Evolutionary conservation across 2,329 filamentous ascomycete species (phyloP).

Genomic region (Hypoxylon sp.): DNA sequence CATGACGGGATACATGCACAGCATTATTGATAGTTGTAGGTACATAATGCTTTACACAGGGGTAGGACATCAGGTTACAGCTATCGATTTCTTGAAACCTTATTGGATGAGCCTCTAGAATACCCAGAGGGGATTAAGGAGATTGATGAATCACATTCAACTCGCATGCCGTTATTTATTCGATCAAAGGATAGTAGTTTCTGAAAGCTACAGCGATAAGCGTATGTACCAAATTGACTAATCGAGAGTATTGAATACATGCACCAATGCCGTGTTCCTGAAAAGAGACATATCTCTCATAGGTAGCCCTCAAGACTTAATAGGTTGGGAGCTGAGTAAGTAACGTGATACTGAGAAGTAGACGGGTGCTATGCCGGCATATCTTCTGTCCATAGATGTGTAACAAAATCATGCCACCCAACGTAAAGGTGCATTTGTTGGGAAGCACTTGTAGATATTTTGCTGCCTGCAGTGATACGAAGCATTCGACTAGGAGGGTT

Average conservation of each 20-base stretch:
- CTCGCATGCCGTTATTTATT: too few relatives aligned
- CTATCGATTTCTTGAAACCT: neutral
- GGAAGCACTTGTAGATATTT: slow-evolving; percentile 7
- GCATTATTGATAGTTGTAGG: slow-evolving; percentile 22
- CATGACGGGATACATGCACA: neutral
- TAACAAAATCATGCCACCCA: slow-evolving; percentile 26
- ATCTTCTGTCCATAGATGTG: slow-evolving; percentile 7
- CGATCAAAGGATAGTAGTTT: too few relatives aligned
- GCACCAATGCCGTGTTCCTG: neutral
- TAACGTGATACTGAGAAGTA: slow-evolving; percentile 23
- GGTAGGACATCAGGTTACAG: slow-evolving; percentile 7
- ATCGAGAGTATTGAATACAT: neutral
- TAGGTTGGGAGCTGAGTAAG: slow-evolving; percentile 20
- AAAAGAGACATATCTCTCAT: neutral
- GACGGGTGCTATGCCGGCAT: slow-evolving; percentile 8
- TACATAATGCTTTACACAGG: slow-evolving; percentile 21
- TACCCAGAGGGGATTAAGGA: too few relatives aligned
- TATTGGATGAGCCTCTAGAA: too few relatives aligned
- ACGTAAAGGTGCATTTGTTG: slow-evolving; percentile 19
- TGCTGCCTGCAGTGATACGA: slow-evolving; percentile 14
- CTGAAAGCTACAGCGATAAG: too few relatives aligned
- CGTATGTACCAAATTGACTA: neutral
- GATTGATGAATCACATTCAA: too few relatives aligned
- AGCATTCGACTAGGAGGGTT: neutral
- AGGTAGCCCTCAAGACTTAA: neutral